Conservation (phyloP, 1,139 yeast genomes). For the Scheffersomyces stambukii region DNA sequence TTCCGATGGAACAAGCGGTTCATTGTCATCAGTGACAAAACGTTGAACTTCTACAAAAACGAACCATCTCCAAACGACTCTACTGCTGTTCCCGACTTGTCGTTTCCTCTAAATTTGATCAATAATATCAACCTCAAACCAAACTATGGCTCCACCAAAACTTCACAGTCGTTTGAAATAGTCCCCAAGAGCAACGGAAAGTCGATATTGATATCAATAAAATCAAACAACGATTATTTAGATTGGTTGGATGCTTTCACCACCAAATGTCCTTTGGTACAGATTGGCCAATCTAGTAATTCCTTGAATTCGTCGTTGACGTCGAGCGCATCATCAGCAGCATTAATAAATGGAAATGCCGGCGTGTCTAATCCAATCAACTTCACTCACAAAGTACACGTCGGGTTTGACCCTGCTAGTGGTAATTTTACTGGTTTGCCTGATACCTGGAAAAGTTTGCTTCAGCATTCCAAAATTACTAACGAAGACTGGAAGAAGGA, state of each 20-base stretch:
- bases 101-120: conserved; percentile 39
- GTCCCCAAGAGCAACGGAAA: conserved; percentile 57
- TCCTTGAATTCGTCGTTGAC: too few relatives aligned
- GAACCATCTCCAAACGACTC: conserved; percentile 38
- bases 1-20: conserved; percentile 91
- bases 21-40: conserved; percentile 70
- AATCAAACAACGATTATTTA: conserved; percentile 73
- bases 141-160: conserved; percentile 51
- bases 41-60: conserved; percentile 69
- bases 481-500: conserved; percentile 82
- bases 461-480: conserved; percentile 74
- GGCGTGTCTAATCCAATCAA: conserved; percentile 77
- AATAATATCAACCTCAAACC: conserved; percentile 38
- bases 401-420: conserved; percentile 62
- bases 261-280: conserved; percentile 72
- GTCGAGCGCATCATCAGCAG: too few relatives aligned
- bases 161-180: conserved; percentile 70
- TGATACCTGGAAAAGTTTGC: conserved; percentile 70
- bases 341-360: conserved; percentile 9
- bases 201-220: conserved; percentile 71
- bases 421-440: conserved; percentile 79
- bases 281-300: conserved; percentile 30
- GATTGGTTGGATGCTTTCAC: conserved; percentile 92
- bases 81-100: conserved; percentile 36
- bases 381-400: conserved; percentile 65